Evolutionary conservation across 2,329 filamentous ascomycete genomes (phyloP).

Genomic region (Neurospora sp.): DNA sequence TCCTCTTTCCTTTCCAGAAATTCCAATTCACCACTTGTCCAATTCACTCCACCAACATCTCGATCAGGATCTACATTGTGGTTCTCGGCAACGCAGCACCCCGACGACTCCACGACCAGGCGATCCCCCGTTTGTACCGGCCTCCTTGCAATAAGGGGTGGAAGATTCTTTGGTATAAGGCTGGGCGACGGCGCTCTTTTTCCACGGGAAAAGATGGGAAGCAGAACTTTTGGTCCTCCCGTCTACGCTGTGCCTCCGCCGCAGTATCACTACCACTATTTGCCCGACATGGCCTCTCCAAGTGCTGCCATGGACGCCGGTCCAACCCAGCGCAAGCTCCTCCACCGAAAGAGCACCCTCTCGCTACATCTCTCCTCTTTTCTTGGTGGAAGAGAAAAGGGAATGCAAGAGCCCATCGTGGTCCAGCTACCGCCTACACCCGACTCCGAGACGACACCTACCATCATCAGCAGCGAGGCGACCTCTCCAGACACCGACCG

Average conservation of each 20-base stretch:
- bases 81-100: not conserved
- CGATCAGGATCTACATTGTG: not conserved
- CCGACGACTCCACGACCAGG: not conserved
- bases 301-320: not conserved
- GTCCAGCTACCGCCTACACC: not conserved
- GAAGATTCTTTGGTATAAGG: not conserved
- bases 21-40: no score
- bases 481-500: not conserved
- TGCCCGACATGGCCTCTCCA: not conserved
- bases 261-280: not conserved
- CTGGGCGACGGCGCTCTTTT: not conserved
- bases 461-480: not conserved
- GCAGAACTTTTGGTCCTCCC: not conserved
- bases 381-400: not conserved
- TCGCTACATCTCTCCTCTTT: not conserved
- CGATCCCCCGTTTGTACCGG: not conserved
- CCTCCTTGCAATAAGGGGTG: not conserved
- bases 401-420: not conserved
- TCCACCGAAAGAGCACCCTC: not conserved
- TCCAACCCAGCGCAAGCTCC: not conserved
- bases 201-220: not conserved
- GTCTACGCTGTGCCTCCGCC: not conserved
- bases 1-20: not conserved
- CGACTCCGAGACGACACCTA: not conserved
- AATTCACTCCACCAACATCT: no score